Percentiles rank a stretch among this genome's conserved stretches.
These are phyloP conservation scores for Arthrobotrys megalospora DNA, from an alignment of 2,329 filamentous ascomycete genomes.

Conservation along the genomic window DNA sequence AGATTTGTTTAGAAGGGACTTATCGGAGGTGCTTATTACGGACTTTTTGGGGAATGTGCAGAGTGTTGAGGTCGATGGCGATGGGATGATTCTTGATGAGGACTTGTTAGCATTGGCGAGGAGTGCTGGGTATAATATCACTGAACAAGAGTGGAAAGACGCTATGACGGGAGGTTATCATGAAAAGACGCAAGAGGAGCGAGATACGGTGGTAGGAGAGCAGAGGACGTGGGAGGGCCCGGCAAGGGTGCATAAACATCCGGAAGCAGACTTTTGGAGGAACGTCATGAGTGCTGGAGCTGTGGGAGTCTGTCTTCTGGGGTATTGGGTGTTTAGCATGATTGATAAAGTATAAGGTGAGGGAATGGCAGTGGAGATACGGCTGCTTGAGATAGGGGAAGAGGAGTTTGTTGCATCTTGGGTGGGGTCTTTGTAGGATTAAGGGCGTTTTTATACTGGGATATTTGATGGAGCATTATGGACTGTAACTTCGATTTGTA, in stretches of 20 bases:
- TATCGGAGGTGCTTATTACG: slow-evolving; percentile 76
- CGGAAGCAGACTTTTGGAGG: slow-evolving; percentile 68
- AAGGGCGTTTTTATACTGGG: slow-evolving; percentile 15
- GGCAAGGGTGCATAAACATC: slow-evolving; percentile 62
- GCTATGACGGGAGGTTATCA: slow-evolving; percentile 67
- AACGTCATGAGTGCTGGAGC: slow-evolving; percentile 76
- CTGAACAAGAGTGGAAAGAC: slow-evolving; percentile 71
- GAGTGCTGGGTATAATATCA: slow-evolving; percentile 76
- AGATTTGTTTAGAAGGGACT: slow-evolving; percentile 85
- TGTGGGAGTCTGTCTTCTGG: slow-evolving; percentile 74
- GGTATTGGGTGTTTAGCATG: slow-evolving; percentile 57
- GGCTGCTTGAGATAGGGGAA: not conserved
- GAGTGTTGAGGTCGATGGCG: slow-evolving; percentile 88
- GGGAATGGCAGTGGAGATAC: not conserved
- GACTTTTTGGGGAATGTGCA: slow-evolving; percentile 99
- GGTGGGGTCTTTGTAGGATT: slow-evolving; percentile 4
- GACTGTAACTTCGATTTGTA: not conserved
- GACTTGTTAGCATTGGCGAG: slow-evolving; percentile 81
- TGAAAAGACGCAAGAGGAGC: slow-evolving; percentile 66
- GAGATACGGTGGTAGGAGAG: slow-evolving; percentile 61
- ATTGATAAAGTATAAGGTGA: slow-evolving; percentile 36
- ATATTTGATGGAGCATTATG: not conserved
- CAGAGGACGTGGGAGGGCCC: slow-evolving; percentile 62
- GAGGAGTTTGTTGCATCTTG: not conserved
- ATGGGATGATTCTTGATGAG: slow-evolving; percentile 74